Evolutionary conservation across 2,329 filamentous ascomycete species (phyloP), one percentile per base, ranked within the genome.

Genomic region (Aspergillus proliferans): DNA sequence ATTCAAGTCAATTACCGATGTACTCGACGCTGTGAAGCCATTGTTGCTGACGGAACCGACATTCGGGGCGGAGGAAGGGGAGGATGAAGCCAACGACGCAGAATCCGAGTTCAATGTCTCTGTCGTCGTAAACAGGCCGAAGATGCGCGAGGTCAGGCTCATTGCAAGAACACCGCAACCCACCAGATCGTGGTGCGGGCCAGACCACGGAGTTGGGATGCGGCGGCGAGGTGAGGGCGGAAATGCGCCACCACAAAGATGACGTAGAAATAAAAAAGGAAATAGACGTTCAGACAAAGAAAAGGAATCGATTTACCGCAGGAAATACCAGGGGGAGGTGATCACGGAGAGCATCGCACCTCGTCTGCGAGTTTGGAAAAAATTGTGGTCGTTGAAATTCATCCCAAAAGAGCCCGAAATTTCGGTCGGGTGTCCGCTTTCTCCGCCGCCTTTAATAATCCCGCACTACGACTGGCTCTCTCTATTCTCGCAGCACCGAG

Each of bases 121-220:
- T 58, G 64, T 71, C 66, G 69, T 65, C 55, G 76, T 69, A 67
- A 81, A 77, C 66, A 79, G 66, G 64, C 70, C 74, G 63, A 73
- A 68, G 60, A 81, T 69, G 57, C 74, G 73, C 65, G 77, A 79
- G 66, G 75, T 74, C 70, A 80, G 70, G 73, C 77, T 81, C 79
- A 81, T 82, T 71, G 71, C 76, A 71, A 61, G 55, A 52, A 56
- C 53, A 61, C 60, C 57, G 52, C 51, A 59, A 57, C 60, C 63
- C 61, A 60, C 63, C 61, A 58, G 62, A 59, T 57, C 58, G 57
- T 53, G 59, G 59, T 59, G 61, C 58, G 61, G 56, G 54, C 58
- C 53, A 60, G 58, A 56, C 52, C 58, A 60, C 56, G 53, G 52
- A 54, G 49, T 48, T 54, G 54, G 57, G 58, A 58, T 63, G 60